phyloP scores from a whole-genome alignment of 331 rosid genomes.

The Acacia concinna region DNA sequence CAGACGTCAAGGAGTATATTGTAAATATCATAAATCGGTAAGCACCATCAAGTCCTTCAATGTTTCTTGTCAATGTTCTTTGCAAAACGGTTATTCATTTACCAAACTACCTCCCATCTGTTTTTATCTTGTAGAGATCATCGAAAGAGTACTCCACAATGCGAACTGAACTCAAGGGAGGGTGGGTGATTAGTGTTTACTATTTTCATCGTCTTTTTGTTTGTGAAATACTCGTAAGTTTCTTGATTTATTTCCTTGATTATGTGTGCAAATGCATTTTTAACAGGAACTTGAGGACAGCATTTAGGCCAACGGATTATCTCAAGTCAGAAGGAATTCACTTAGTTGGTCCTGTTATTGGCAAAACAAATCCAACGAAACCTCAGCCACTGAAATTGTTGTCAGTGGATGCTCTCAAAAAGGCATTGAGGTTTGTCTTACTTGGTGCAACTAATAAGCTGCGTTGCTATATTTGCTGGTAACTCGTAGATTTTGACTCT shows the following conservation, averaged over 20 bases:
- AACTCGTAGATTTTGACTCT: background rate
- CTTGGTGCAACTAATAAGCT: conserved; percentile 2
- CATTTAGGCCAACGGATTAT: conserved; percentile 54
- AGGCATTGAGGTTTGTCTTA: conserved; percentile 77
- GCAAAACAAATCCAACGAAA: conserved; percentile 50
- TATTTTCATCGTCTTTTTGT: background rate
- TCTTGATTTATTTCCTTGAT: conserved; percentile 20
- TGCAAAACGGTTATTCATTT: conserved; percentile 18
- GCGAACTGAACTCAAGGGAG: conserved; percentile 91
- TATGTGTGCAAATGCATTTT: conserved; percentile 12
- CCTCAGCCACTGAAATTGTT: conserved; percentile 60
- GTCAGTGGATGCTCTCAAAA: conserved; percentile 77
- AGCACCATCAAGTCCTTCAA: conserved; percentile 33
- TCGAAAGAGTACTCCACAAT: conserved; percentile 67
- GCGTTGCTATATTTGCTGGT: background rate
- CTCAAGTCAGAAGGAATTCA: conserved; percentile 72
- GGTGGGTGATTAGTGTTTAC: conserved; percentile 53
- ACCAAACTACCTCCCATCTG: conserved; percentile 9
- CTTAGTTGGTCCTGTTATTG: conserved; percentile 72
- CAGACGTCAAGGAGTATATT: conserved; percentile 76
- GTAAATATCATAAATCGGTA: conserved; percentile 87
- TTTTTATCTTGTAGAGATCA: conserved; percentile 55
- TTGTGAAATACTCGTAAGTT: background rate
- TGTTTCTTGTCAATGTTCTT: conserved; percentile 29
- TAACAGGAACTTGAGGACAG: conserved; percentile 75